Evolutionary conservation across 2,329 filamentous ascomycete genomes (phyloP), one percentile per base, ranked within the genome.

Genomic region (Sporothrix schenckii): DNA sequence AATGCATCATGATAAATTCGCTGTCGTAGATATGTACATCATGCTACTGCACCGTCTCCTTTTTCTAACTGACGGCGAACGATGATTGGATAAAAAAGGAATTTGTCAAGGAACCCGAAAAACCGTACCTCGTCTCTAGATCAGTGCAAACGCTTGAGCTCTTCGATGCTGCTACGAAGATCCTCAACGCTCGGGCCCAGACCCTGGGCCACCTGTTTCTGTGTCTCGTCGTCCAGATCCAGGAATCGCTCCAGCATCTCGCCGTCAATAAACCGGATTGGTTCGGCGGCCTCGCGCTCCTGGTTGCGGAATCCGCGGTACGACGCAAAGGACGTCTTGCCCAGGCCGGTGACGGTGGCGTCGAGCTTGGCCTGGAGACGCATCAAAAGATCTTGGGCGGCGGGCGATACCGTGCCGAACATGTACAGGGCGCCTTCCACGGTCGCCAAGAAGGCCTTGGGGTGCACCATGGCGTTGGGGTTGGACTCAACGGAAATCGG

Each of bases 381-480:
- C 80, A 97, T 90, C 34, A 99, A 86, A 14, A 97, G 83, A 75
- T 97, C 91, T 76, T 93, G 90, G 68, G 91, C 88, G 4, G 85
- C 79, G 0, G 91, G 84, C 3, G 89, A 84, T 74, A 99, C 93
- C 7, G 91, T 87, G 0, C 91, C 93, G 76, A 95, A 94, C 73
- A 99, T 88, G 79, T 97, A 97, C 65, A 99, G 90, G 0, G 91
- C 91, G 34, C 95, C 95, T 79, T 98, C 94, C 63, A 94, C 94
- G 69, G 95, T 98, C 71, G 88, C 94, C 68, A 98, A 81, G 77
- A 98, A 97, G 24, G 95, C 95, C 76, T 88, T 89, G 0, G 95
- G 94, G 9, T 90, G 82, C 9, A 97, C 88, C 34, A 90, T 83
- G 10, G 92, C 88, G 73, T 85, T 89, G 47, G 88, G 82, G 21